phyloP scores from a whole-genome alignment of 2,329 filamentous ascomycete genomes.

The Clarireedia sp. region DNA sequence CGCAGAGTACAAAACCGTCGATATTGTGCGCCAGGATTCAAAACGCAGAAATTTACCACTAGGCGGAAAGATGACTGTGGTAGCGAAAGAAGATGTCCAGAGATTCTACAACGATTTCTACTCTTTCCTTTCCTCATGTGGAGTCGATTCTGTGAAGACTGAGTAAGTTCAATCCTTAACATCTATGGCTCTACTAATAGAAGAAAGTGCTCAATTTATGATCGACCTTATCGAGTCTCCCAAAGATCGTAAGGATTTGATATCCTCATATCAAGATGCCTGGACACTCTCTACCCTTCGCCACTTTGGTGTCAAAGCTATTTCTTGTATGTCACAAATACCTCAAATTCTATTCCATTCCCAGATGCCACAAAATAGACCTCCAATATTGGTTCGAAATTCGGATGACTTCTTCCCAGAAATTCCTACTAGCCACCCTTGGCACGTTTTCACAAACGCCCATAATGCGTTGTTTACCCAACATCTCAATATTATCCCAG shows the following conservation, averaged over 20 bases:
- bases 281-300: slow-evolving; percentile 74
- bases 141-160: slow-evolving; percentile 83
- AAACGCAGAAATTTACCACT: slow-evolving; percentile 40
- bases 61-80: slow-evolving; percentile 60
- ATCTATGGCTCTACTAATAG: background rate
- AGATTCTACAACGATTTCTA: slow-evolving; percentile 91
- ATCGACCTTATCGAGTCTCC: slow-evolving; percentile 68
- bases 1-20: slow-evolving; percentile 67
- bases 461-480: slow-evolving; percentile 79
- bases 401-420: slow-evolving; percentile 90
- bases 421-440: slow-evolving; percentile 71
- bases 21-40: slow-evolving; percentile 43
- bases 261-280: slow-evolving; percentile 70
- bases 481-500: slow-evolving; percentile 78
- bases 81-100: slow-evolving; percentile 65
- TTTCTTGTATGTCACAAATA: slow-evolving; percentile 91
- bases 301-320: slow-evolving; percentile 68
- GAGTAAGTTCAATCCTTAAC: slow-evolving; percentile 39
- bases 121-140: slow-evolving; percentile 62
- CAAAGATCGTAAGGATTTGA: slow-evolving; percentile 61
- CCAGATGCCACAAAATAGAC: slow-evolving; percentile 69
- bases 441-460: slow-evolving; percentile 93
- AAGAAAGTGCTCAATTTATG: slow-evolving; percentile 64
- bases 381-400: slow-evolving; percentile 70
- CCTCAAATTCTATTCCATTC: slow-evolving; percentile 82